phyloP scores from a whole-genome alignment of 2,329 filamentous ascomycete genomes.

The Talaromyces islandicus region DNA sequence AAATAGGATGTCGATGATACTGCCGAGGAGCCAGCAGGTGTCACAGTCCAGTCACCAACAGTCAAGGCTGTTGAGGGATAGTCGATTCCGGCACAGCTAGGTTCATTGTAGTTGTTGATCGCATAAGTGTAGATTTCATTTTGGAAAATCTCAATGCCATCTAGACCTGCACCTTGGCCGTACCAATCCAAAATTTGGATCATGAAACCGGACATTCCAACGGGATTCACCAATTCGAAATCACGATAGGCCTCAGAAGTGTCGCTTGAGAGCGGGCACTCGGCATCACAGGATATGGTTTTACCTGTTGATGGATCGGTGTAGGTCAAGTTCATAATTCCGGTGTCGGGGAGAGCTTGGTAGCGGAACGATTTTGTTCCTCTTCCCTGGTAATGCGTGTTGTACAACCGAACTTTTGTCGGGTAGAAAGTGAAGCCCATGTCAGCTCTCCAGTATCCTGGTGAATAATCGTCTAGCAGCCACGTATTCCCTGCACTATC shows the following conservation, averaged over 20 bases:
- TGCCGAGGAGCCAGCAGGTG: slow-evolving; percentile 56
- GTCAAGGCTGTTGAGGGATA: slow-evolving; percentile 60
- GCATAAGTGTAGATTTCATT: slow-evolving; percentile 79
- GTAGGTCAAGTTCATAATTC: slow-evolving; percentile 95
- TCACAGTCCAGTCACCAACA: slow-evolving; percentile 69
- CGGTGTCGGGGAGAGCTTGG: slow-evolving; percentile 75
- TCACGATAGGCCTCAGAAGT: slow-evolving; percentile 67
- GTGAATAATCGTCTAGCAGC: slow-evolving; percentile 67
- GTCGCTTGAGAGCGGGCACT: slow-evolving; percentile 76
- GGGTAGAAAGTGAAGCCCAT: slow-evolving; percentile 83
- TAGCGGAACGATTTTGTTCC: slow-evolving; percentile 86
- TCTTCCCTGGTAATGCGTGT: slow-evolving; percentile 75
- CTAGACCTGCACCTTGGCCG: slow-evolving; percentile 74
- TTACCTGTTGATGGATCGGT: slow-evolving; percentile 66
- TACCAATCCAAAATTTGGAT: slow-evolving; percentile 86
- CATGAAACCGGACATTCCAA: slow-evolving; percentile 83
- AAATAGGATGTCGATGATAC: slow-evolving; percentile 60
- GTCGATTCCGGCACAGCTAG: slow-evolving; percentile 63
- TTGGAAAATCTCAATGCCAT: slow-evolving; percentile 81
- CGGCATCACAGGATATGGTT: slow-evolving; percentile 67
- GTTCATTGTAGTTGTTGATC: slow-evolving; percentile 81
- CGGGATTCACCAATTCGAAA: slow-evolving; percentile 79
- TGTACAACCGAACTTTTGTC: slow-evolving; percentile 80
- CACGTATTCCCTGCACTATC: slow-evolving; percentile 73
- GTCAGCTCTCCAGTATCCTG: slow-evolving; percentile 76